A percentile compares a stretch with the other conserved stretches of the same genome.
These are phyloP conservation scores for Tricladium varicosporioides DNA, from an alignment of 2,329 filamentous ascomycete genomes.

Conservation along the genomic window DNA sequence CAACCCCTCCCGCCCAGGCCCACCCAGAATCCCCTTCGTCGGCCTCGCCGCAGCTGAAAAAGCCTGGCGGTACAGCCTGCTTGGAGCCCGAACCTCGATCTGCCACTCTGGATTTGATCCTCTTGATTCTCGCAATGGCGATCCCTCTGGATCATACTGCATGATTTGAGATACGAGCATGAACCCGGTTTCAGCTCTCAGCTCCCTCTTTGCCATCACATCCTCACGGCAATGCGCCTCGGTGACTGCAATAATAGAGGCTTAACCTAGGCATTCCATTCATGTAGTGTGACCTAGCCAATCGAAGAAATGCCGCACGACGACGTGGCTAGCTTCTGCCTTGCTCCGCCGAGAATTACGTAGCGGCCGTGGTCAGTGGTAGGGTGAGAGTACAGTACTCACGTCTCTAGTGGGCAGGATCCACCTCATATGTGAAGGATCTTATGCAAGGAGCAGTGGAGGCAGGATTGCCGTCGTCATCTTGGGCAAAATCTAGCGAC, in stretches of 20 bases:
- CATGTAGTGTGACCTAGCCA: conserved; percentile 19
- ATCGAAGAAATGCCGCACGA: conserved; percentile 17
- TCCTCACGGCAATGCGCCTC: conserved; percentile 15
- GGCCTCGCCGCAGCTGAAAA: conserved; percentile 13
- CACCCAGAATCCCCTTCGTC: no score
- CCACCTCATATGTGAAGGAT: no score
- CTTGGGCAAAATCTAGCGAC: no score
- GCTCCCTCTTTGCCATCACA: conserved; percentile 13
- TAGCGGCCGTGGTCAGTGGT: conserved; percentile 1
- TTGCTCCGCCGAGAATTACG: conserved; percentile 11
- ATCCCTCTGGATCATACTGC: conserved; percentile 14
- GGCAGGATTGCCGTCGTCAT: no score
- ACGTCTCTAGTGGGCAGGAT: background rate
- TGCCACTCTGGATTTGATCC: conserved; percentile 20
- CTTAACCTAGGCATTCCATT: conserved; percentile 18
- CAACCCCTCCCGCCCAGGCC: no score
- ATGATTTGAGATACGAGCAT: conserved; percentile 23
- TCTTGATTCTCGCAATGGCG: conserved; percentile 13
- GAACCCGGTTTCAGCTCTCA: conserved; percentile 14
- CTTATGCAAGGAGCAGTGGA: no score
- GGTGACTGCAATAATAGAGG: conserved; percentile 20
- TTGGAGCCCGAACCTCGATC: conserved; percentile 23
- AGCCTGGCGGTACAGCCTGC: conserved; percentile 11
- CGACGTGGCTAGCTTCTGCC: conserved; percentile 4
- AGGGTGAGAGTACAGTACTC: background rate